Evolutionary conservation across 2,329 filamentous ascomycete species (phyloP).

Genomic region (Xylaria sp.): DNA sequence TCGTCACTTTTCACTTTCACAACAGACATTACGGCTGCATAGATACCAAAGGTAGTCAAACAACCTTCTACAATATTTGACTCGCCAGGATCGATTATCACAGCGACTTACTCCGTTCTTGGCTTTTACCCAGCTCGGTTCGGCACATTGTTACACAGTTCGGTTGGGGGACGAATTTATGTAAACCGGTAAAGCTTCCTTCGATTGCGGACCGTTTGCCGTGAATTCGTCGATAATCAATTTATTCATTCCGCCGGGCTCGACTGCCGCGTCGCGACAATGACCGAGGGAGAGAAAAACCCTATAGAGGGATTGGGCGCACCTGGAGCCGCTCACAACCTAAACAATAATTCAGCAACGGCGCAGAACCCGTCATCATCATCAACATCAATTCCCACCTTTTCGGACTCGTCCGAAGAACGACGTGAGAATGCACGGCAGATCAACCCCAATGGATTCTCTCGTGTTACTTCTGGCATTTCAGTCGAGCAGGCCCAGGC

Average conservation of each 20-base stretch:
- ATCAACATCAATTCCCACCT: slow-evolving; percentile 32
- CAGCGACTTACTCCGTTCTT: not conserved
- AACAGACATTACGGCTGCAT: not conserved
- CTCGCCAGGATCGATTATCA: not conserved
- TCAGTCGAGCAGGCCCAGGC: slow-evolving; percentile 71
- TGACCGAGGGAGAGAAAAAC: slow-evolving; percentile 17
- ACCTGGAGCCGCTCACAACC: slow-evolving; percentile 3
- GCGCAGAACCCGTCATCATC: slow-evolving; percentile 27
- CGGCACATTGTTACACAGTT: not conserved
- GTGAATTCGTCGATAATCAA: not conserved
- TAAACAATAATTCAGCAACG: not conserved
- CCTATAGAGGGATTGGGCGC: not conserved
- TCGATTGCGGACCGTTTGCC: not conserved
- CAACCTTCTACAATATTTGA: not conserved
- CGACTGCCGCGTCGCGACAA: slow-evolving; percentile 2
- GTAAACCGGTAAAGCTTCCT: not conserved
- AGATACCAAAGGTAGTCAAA: not conserved
- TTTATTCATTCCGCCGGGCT: not conserved
- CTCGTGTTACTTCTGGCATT: slow-evolving; percentile 55
- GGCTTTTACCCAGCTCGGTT: not conserved
- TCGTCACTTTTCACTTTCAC: not conserved
- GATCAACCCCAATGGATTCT: slow-evolving; percentile 56
- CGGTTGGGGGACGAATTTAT: not conserved
- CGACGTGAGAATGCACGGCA: slow-evolving; percentile 49
- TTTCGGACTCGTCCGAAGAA: slow-evolving; percentile 43